Base-by-base conservation (phyloP, 208 protist genomes). In the Trypanosoma mega region DNA sequence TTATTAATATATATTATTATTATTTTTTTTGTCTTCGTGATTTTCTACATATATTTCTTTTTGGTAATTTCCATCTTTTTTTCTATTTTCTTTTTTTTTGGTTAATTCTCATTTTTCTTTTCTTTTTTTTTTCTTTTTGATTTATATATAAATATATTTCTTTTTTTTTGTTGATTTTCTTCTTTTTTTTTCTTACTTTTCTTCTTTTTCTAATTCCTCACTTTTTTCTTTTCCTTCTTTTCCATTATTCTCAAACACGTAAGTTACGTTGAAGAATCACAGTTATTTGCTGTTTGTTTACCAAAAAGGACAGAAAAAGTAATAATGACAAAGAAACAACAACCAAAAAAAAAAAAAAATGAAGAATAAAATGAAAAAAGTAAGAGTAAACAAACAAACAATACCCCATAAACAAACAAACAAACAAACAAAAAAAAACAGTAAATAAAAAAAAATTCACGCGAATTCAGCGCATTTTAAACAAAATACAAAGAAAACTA, bases 381-480 rank as follows among this genome's bases (percentile, higher is more conserved):
- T 18, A 51, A 8, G 37, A 49, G 45, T 30, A 34, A 4, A 44
- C 50, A 44, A 43, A 52, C 18, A 27, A 18, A 59, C n/a, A 6
- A 57, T 0, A 53, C 29, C 18, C 16, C 21, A 37, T 2, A 30
- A 29, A 49, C 30, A 58, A 47, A 53, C 44, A 30, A 64, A 54
- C 16, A 57, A 64, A 64, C 18, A 50, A 50, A 68, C 49, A 52
- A 63, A 50, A 33, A 48, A 49, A 31, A 58, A 27, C 7, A 2
- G n/a, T 49, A 59, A 39, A 59, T 59, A 4, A 12, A 20, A 14
- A 50, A 50, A 20, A 8, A 50, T 24, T 46, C 20, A 3, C 53
- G 3, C 0, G 12, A 43, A 9, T 43, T 14, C 9, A 37, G 36
- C 41, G 5, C 53, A 59, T 59, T 11, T 43, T 43, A n/a, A 59